Conservation (phyloP, 257 asterid genomes). For the Primulina tabacum region DNA sequence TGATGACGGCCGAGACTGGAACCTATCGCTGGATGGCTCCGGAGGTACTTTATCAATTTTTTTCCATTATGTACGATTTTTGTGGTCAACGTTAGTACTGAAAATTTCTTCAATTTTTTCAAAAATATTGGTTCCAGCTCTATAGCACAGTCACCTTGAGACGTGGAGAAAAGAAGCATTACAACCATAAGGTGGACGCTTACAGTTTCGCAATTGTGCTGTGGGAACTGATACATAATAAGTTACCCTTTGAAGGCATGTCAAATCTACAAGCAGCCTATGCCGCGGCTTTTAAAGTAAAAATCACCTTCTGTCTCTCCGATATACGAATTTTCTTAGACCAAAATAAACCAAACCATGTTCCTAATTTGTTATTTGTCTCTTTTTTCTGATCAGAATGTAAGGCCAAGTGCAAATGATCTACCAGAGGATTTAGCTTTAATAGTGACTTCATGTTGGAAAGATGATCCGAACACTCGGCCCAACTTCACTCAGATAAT, state of each 20-base stretch:
- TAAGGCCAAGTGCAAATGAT: conserved; percentile 81
- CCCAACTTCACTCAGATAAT: conserved; percentile 90
- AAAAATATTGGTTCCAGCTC: conserved; percentile 47
- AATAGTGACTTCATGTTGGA: conserved; percentile 92
- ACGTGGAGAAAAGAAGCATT: conserved; percentile 97
- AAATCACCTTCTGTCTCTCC: conserved; percentile 12
- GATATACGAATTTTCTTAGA: neutral
- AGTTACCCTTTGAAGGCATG: conserved; percentile 87
- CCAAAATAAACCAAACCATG: neutral
- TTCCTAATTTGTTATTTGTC: neutral
- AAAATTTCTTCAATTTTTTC: neutral
- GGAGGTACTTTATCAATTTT: conserved; percentile 44
- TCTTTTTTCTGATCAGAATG: conserved; percentile 50
- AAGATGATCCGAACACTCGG: conserved; percentile 72
- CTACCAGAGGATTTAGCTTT: conserved; percentile 72
- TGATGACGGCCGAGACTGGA: conserved; percentile 99
- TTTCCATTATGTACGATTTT: neutral
- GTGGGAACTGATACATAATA: conserved; percentile 88
- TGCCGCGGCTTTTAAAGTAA: conserved; percentile 96
- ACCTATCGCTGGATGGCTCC: conserved; percentile 99
- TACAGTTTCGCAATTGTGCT: conserved; percentile 94
- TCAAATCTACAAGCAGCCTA: conserved; percentile 97
- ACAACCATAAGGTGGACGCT: conserved; percentile 95
- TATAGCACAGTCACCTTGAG: conserved; percentile 92
- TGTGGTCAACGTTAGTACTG: neutral